These are phyloP conservation scores for Hymenoscyphus occultus DNA, from an alignment of 2,329 filamentous ascomycete genomes.

Conservation along the genomic window DNA sequence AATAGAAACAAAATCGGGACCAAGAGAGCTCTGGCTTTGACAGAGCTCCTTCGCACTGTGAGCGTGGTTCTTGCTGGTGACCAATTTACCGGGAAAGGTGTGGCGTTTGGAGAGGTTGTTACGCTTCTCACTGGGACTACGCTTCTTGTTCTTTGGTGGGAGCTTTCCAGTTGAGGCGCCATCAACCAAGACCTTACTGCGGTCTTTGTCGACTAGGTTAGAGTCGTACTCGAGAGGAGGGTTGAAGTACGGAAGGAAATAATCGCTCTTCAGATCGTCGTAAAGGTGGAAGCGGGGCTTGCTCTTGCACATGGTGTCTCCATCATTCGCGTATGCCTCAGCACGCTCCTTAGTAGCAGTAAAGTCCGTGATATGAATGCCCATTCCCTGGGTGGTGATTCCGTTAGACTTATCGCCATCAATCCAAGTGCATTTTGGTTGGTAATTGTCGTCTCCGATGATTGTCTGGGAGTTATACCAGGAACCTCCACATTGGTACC, in stretches of 20 bases:
- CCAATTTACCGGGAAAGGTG: not conserved
- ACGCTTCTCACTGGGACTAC: not conserved
- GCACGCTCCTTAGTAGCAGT: not conserved
- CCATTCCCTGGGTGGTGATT: conserved; percentile 7
- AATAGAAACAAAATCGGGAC: conserved; percentile 37
- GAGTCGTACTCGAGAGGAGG: conserved; percentile 2
- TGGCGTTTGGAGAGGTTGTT: not conserved
- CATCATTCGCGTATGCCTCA: not conserved
- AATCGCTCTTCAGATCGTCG: not conserved
- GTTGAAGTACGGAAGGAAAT: conserved; percentile 6
- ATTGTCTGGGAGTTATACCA: conserved; percentile 1
- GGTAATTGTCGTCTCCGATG: not conserved
- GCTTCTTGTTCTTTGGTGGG: not conserved
- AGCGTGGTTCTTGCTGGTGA: conserved; percentile 6
- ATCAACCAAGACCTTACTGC: not conserved
- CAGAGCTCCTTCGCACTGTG: conserved; percentile 37
- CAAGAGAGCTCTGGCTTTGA: conserved; percentile 31
- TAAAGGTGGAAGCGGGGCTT: conserved; percentile 8
- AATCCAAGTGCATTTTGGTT: conserved; percentile 9
- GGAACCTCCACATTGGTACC: not conserved
- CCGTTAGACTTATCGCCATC: conserved; percentile 8
- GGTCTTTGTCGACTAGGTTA: not conserved
- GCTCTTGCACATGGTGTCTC: conserved; percentile 10
- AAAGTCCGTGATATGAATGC: conserved; percentile 10
- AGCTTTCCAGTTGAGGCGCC: not conserved